Percentiles rank a stretch among this genome's conserved stretches.
Conservation (phyloP, 371 early-diverging fungal genomes). For the Lichtheimia hyalospora region DNA sequence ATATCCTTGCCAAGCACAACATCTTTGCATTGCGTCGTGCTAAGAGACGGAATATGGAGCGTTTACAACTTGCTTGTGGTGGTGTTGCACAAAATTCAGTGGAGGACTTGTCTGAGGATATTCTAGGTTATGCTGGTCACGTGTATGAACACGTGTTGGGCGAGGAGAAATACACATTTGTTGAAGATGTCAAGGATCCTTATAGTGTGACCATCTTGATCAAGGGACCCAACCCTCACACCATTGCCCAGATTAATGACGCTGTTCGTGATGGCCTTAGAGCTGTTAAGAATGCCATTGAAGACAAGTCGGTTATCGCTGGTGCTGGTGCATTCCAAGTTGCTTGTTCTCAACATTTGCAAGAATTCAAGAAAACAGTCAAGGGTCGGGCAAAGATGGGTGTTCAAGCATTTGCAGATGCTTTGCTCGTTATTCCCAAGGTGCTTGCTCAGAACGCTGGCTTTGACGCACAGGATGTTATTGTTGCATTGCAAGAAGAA, state of each 20-base stretch:
- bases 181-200: constrained; percentile 97
- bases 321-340: constrained; percentile 98
- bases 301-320: constrained; percentile 89
- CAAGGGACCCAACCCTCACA: constrained; percentile 96
- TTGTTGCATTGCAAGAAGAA: constrained; percentile 94
- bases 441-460: constrained; percentile 95
- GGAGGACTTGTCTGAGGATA: constrained; percentile 87
- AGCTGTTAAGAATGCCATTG: constrained; percentile 96
- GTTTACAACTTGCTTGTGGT: constrained; percentile 97
- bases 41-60: constrained; percentile 99
- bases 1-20: constrained; percentile 95
- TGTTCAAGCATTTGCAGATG: constrained; percentile 96
- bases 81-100: constrained; percentile 98
- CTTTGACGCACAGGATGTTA: constrained; percentile 96
- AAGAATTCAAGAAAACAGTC: constrained; percentile 85
- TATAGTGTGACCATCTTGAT: constrained; percentile 96
- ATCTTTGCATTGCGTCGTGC: constrained; percentile 99
- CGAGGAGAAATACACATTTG: constrained; percentile 99
- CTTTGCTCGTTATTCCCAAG: constrained; percentile 95
- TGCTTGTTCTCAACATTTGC: constrained; percentile 80
- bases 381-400: constrained; percentile 96
- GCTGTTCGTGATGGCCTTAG: constrained; percentile 98
- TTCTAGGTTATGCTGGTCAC: constrained; percentile 93
- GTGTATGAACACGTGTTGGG: constrained; percentile 97
- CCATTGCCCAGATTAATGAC: constrained; percentile 95